Base-by-base conservation (phyloP, 1,284 basidiomycete species). In the Peniophora sp. region DNA sequence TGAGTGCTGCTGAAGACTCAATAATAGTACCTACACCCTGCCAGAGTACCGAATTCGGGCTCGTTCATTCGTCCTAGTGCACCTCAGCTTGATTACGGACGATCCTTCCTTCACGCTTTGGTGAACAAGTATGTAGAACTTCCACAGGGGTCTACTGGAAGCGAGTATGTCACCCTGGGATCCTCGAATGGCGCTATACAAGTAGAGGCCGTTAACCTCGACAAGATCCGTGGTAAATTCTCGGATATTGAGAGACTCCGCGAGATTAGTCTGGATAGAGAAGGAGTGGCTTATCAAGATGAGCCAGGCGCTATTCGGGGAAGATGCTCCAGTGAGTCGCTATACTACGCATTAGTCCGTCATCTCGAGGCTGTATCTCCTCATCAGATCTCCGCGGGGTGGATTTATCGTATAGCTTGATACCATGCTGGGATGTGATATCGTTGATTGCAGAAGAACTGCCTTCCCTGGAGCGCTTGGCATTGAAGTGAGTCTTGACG, bases 191-290 rank as follows among this genome's bases (percentile, higher is more conserved):
- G 85, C 14, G 71, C 76, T 1, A 95, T 97, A 54, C 74, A 89
- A 55, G 91, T 98, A 14, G 89, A 97, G 64, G 90, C 89, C 1
- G 88, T 94, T 0, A 79, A 83, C 43, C 71, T 97, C 47, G 83
- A 89, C 60, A 87, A 85, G 60, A 83, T 97, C 50, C 75, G 85
- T 52, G 66, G 71, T 24, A 85, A 87, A 46, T 76, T 96, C 15
- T 72, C 83, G 1, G 69, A 80, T 50, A 68, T 97, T 17, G 76
- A 79, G 49, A 74, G 73, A 15, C 71, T 97, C 44, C 79, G 81
- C 35, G 84, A 91, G 62, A 81, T 88, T 49, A 92, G 92, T 51
- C 71, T 97, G 22, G 88, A 92, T 57, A 75, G 74, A 56, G 78
- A 82, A 55, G 67, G 72, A 45, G 79, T 93, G 3, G 76, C 85